Conservation (phyloP, 768 basidiomycete species). For the Mycena epipterygia region DNA sequence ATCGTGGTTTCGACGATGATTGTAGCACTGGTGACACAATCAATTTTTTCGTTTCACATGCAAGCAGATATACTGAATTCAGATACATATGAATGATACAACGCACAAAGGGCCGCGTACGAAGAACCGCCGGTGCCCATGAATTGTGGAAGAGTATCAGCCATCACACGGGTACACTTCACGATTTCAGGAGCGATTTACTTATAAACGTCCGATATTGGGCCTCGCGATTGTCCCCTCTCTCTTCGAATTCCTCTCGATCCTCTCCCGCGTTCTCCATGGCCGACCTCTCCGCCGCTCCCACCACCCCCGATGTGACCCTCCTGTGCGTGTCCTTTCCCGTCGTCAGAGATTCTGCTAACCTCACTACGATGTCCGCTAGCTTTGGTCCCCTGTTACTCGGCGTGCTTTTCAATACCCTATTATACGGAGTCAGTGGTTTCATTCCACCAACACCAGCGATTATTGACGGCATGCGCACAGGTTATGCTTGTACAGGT, state of each 20-base stretch:
- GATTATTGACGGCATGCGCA: not conserved
- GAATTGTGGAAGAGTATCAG: no score
- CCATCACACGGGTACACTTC: no score
- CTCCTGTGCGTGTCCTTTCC: slow-evolving; percentile 5
- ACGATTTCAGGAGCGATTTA: no score
- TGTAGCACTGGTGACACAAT: no score
- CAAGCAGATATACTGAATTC: no score
- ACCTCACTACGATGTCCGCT: not conserved
- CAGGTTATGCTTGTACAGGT: slow-evolving; percentile 25
- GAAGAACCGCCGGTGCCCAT: no score
- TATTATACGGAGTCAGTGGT: slow-evolving; percentile 22
- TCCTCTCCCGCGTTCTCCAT: not conserved
- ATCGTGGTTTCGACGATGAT: no score
- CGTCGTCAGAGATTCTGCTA: not conserved
- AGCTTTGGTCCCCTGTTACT: slow-evolving; percentile 29
- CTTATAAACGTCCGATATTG: no score
- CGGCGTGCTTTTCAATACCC: slow-evolving; percentile 27
- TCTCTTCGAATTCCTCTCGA: not conserved
- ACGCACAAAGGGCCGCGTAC: no score
- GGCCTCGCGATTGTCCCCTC: not conserved
- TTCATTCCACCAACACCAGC: not conserved
- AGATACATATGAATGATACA: no score
- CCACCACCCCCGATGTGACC: slow-evolving; percentile 20
- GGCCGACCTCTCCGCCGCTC: not conserved
- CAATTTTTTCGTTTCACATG: no score